These are phyloP conservation scores for Tolypocladium sp. DNA, from an alignment of 2,329 filamentous ascomycete species.

Conservation along the genomic window DNA sequence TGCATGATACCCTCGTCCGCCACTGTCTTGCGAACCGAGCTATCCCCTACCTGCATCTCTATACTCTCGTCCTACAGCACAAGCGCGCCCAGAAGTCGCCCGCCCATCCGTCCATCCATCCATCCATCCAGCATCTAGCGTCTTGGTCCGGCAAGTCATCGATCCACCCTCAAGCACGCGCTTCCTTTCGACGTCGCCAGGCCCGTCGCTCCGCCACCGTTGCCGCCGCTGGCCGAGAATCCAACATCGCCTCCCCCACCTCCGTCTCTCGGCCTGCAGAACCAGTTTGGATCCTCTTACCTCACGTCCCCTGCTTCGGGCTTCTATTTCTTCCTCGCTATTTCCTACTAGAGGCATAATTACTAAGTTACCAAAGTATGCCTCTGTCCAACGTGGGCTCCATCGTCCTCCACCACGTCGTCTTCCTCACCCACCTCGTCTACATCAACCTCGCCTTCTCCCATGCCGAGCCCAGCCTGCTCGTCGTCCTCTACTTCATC, in stretches of 20 bases:
- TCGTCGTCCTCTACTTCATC: slow-evolving; percentile 38
- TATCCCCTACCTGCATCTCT: neutral
- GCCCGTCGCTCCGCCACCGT: neutral
- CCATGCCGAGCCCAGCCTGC: slow-evolving; percentile 35
- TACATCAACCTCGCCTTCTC: slow-evolving; percentile 43
- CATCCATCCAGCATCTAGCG: neutral
- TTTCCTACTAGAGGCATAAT: neutral
- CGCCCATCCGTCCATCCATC: neutral
- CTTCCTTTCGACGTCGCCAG: neutral
- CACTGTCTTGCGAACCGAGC: too few relatives aligned
- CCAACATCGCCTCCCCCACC: neutral
- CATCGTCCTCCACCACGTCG: slow-evolving; percentile 39
- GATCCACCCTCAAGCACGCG: neutral
- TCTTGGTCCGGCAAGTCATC: neutral
- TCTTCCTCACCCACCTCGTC: slow-evolving; percentile 44
- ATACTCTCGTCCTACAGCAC: neutral
- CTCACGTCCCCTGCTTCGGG: neutral
- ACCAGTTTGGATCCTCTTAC: neutral
- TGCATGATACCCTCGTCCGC: too few relatives aligned
- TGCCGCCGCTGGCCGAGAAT: neutral
- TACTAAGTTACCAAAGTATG: slow-evolving; percentile 27
- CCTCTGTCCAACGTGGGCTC: slow-evolving; percentile 42
- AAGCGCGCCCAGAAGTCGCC: neutral
- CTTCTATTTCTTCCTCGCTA: neutral
- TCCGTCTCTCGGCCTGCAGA: neutral